phyloP scores from a whole-genome alignment of 345 rosid species.

The Dipteronia dyeriana region DNA sequence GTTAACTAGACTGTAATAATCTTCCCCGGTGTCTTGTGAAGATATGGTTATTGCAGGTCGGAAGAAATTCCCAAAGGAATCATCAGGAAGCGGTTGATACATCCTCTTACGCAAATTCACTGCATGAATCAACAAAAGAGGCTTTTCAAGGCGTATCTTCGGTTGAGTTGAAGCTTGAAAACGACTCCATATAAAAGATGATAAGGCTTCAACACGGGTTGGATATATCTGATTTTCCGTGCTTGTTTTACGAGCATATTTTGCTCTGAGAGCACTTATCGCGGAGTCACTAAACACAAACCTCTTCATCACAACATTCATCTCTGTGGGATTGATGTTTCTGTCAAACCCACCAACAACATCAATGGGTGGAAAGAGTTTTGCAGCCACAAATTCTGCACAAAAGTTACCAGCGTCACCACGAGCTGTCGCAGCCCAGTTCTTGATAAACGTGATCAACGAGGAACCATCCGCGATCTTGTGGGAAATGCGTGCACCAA shows the following conservation, averaged over 20 bases:
- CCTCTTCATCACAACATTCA: slow-evolving; percentile 33
- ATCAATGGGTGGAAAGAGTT: slow-evolving; percentile 35
- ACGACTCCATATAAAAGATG: slow-evolving; percentile 47
- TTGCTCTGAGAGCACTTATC: slow-evolving; percentile 31
- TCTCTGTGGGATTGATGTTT: slow-evolving; percentile 32
- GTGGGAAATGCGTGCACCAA: slow-evolving; percentile 1
- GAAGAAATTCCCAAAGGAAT: slow-evolving; percentile 42
- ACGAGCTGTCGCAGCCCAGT: slow-evolving; percentile 14
- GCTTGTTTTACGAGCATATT: slow-evolving; percentile 9
- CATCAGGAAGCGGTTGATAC: slow-evolving; percentile 33
- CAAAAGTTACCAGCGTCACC: not conserved
- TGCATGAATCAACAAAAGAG: slow-evolving; percentile 35
- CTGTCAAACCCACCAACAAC: slow-evolving; percentile 15
- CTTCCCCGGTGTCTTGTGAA: slow-evolving; percentile 1
- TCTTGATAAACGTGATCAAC: not conserved
- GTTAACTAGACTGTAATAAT: slow-evolving; percentile 15
- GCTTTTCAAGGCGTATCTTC: slow-evolving; percentile 16
- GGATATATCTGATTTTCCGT: slow-evolving; percentile 14
- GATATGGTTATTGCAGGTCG: slow-evolving; percentile 20
- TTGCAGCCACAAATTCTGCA: slow-evolving; percentile 27
- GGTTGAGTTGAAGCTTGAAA: slow-evolving; percentile 29
- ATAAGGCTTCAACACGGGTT: slow-evolving; percentile 48
- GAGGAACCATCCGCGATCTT: slow-evolving; percentile 4
- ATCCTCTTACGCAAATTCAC: slow-evolving; percentile 41
- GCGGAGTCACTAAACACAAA: slow-evolving; percentile 39